Evolutionary conservation across 2,329 filamentous ascomycete species (phyloP).

Genomic region (Grosmannia serpens): DNA sequence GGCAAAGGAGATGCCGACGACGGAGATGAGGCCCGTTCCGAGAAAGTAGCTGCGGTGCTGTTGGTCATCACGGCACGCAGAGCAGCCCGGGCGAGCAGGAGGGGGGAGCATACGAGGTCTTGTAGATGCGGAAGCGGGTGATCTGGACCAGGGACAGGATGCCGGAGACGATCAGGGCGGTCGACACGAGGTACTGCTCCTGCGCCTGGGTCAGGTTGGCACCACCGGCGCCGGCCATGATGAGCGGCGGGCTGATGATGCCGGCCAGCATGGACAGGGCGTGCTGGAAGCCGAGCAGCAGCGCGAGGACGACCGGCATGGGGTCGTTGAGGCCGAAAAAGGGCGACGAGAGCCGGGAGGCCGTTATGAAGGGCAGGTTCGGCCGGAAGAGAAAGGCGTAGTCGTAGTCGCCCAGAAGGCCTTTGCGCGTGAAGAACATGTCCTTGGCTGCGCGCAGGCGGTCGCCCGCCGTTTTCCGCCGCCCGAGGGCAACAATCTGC

Average conservation of each 20-base stretch:
- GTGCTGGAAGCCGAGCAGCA: constrained; percentile 71
- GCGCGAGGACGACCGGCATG: constrained; percentile 63
- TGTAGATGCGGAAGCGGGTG: constrained; percentile 60
- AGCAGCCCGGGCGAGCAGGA: neutral
- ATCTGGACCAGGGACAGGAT: constrained; percentile 67
- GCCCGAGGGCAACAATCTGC: constrained; percentile 31
- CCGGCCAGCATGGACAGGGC: constrained; percentile 65
- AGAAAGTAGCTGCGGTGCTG: constrained; percentile 43
- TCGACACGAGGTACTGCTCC: constrained; percentile 69
- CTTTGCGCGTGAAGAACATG: constrained; percentile 49
- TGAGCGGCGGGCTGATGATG: constrained; percentile 68
- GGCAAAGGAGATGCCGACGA: constrained; percentile 68
- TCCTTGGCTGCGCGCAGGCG: constrained; percentile 22
- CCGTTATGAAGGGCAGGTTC: constrained; percentile 72
- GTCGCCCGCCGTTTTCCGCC: constrained; percentile 16
- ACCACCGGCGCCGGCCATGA: constrained; percentile 49
- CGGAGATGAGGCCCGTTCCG: constrained; percentile 65
- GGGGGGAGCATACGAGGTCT: constrained; percentile 35
- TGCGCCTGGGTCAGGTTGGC: constrained; percentile 50
- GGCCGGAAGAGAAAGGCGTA: constrained; percentile 79
- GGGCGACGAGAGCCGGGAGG: constrained; percentile 45
- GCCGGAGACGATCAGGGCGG: constrained; percentile 67
- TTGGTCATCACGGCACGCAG: neutral
- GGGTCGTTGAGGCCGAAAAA: constrained; percentile 76
- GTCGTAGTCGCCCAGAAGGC: constrained; percentile 76